Base-by-base conservation (phyloP, 768 basidiomycete species). In the Mycena vitilis region DNA sequence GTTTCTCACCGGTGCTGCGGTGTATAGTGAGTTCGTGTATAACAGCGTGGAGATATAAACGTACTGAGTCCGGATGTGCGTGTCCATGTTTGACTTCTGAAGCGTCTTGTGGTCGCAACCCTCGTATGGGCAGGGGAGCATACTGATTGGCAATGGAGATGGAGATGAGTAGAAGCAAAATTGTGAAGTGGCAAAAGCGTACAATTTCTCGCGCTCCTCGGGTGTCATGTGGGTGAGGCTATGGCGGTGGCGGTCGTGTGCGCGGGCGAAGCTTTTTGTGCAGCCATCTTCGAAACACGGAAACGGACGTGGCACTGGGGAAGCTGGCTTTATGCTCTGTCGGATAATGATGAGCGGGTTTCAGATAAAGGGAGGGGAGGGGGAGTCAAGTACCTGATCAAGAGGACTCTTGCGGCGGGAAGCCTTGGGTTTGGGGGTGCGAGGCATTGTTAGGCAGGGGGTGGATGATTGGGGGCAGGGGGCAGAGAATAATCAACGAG, bases 21-120 rank as follows among this genome's bases (percentile, higher is more conserved):
- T 12, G 38, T 13, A 15, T n/a, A 8, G 23, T 56, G 0, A 56
- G 55, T 11, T 4, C 6, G 30, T 16, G 23, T n/a, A 25, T 8
- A 11, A 23, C 7, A n/a, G 15, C 22, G 4, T 34, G 12, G 25
- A 25, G 30, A 25, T 18, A 47, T 16, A 22, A 34, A 52, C 60
- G 22, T 53, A 61, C 60, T 61, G 60, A 2, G 60, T 52, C 38
- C 60, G 60, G 11, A 11, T 11, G 48, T 61, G 60, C 5, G 60
- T 61, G 13, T 20, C 8, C 51, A 61, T 40, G 49, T 61, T 61
- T 11, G 38, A 42, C 8, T 20, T 22, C 23, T 61, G 60, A 2
- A 61, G 23, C 2, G 49, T 61, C 60, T 3, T 61, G 51, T 52
- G 38, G 0, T 4, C 0, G 23, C 60, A 61, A 1, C 25, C 51